Percentiles rank a stretch among this genome's conserved stretches.
phyloP scores from a whole-genome alignment of 257 asterid genomes.

The Nicotiana benthamiana region DNA sequence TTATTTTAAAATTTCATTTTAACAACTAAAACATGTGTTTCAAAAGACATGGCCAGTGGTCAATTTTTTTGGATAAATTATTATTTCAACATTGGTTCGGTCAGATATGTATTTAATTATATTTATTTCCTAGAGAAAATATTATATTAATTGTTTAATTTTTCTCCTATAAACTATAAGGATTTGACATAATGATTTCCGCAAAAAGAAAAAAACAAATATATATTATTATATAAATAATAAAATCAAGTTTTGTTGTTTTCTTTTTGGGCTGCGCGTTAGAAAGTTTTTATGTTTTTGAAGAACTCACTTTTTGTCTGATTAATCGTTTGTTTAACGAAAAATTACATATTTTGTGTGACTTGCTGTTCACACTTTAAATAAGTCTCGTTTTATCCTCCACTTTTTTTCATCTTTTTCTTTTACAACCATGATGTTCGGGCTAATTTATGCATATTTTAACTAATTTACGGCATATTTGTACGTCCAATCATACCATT shows the following conservation, averaged over 20 bases:
- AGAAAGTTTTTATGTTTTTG: not conserved
- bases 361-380: not conserved
- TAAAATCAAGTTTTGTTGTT: slow-evolving; percentile 2
- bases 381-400: not conserved
- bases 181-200: not conserved
- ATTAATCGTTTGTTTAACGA: not conserved
- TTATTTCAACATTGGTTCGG: no score
- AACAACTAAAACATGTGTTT: no score
- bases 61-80: no score
- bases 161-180: not conserved
- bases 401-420: not conserved
- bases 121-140: not conserved
- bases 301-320: not conserved
- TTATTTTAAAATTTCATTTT: no score
- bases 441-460: rapidly evolving
- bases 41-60: no score
- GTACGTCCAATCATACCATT: no score
- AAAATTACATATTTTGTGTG: not conserved
- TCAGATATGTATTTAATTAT: not conserved
- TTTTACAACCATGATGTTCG: no score
- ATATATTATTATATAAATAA: no score
- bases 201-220: not conserved
- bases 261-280: slow-evolving; percentile 3
- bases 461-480: no score
- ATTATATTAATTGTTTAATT: not conserved